Evolutionary conservation across 1,139 yeast genomes (phyloP).

Genomic region (Saccharomycopsis phalli): DNA sequence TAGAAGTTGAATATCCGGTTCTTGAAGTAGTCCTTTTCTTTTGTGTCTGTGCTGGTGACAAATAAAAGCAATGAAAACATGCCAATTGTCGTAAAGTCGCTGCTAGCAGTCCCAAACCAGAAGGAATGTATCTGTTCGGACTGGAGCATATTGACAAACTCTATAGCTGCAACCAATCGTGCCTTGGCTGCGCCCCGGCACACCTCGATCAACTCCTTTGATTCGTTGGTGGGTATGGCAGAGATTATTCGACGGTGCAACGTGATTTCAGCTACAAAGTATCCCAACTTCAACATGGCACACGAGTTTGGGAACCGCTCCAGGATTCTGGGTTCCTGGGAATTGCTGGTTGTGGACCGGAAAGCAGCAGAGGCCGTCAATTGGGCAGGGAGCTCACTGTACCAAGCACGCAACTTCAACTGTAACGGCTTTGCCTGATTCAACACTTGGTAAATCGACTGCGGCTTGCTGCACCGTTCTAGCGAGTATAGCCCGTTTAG

Average conservation of each 20-base stretch:
- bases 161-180: slow-evolving; percentile 70
- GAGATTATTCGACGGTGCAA: slow-evolving; percentile 74
- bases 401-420: slow-evolving; percentile 71
- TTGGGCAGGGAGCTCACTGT: slow-evolving; percentile 63
- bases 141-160: slow-evolving; percentile 64
- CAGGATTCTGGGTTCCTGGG: not conserved
- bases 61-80: slow-evolving; percentile 75
- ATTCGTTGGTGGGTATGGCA: slow-evolving; percentile 41
- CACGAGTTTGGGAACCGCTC: slow-evolving; percentile 34
- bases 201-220: slow-evolving; percentile 55
- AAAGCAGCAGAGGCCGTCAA: slow-evolving; percentile 32
- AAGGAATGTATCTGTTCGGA: slow-evolving; percentile 79
- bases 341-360: slow-evolving; percentile 21
- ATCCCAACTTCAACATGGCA: slow-evolving; percentile 74
- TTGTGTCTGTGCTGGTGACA: slow-evolving; percentile 49
- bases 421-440: slow-evolving; percentile 80
- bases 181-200: slow-evolving; percentile 83
- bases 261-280: slow-evolving; percentile 81
- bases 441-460: slow-evolving; percentile 56
- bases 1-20: slow-evolving; percentile 68
- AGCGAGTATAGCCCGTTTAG: slow-evolving; percentile 62
- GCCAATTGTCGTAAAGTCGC: slow-evolving; percentile 74
- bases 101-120: slow-evolving; percentile 78
- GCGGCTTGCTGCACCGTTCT: slow-evolving; percentile 48
- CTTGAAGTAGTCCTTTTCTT: slow-evolving; percentile 55